These are phyloP conservation scores for Eutypella sp. DNA, from an alignment of 2,329 filamentous ascomycete species.

Conservation along the genomic window DNA sequence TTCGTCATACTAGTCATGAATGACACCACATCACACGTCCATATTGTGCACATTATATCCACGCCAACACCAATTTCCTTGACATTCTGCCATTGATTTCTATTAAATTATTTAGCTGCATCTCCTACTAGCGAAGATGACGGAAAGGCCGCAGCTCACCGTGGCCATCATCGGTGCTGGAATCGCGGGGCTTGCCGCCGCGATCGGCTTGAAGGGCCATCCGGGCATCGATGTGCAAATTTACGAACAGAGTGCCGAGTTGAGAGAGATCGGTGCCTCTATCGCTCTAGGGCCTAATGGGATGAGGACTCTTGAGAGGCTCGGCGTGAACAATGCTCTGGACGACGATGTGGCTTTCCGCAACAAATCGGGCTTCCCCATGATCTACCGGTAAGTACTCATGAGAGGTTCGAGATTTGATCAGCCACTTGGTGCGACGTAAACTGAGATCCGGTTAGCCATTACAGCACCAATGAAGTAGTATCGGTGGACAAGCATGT, in stretches of 20 bases:
- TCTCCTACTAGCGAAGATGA: conserved; percentile 3
- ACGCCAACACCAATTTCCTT: background rate
- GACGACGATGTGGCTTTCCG: conserved; percentile 34
- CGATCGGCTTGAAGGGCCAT: conserved; percentile 39
- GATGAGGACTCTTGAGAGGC: conserved; percentile 44
- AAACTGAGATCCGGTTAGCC: conserved; percentile 18
- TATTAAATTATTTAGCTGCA: background rate
- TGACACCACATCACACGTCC: background rate
- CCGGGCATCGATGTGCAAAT: conserved; percentile 39
- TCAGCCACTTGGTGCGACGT: background rate
- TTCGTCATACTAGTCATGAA: background rate
- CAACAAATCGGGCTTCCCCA: conserved; percentile 35
- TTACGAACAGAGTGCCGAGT: conserved; percentile 43
- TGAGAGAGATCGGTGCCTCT: conserved; percentile 42
- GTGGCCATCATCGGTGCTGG: conserved; percentile 46
- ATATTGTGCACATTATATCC: too few species aligned
- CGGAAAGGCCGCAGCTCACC: conserved; percentile 22
- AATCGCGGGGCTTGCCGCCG: conserved; percentile 44
- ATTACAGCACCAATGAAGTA: conserved; percentile 39
- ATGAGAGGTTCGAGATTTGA: too few species aligned
- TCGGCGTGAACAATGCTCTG: conserved; percentile 43
- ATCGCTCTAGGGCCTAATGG: conserved; percentile 50
- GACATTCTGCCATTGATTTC: background rate
- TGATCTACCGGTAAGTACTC: conserved; percentile 40
- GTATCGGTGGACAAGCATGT: conserved; percentile 38